Evolutionary conservation across 306 rosid species (phyloP), one percentile per base, ranked within the genome.

Genomic region (Lupinus albus): DNA sequence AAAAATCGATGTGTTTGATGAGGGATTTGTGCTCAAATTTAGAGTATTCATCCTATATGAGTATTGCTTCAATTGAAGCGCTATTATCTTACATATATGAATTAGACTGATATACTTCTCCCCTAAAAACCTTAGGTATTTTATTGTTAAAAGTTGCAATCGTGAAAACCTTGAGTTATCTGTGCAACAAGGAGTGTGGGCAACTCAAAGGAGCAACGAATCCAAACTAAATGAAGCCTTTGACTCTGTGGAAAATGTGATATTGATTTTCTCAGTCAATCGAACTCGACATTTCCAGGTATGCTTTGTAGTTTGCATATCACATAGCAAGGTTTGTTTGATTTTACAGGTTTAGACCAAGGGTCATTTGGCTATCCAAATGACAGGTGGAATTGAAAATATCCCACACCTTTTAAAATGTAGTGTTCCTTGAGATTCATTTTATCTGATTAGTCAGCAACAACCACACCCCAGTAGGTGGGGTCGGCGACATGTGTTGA

Each of bases 111-210:
- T 74, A 64, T 74, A 76, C 76, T 77, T 92, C 65, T 44, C 69
- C 74, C 71, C 72, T 28, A 77, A 81, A 70, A 82, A 81, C 71
- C 66, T 55, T 85, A 94, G 99, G 97, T 94, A 94, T 83, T 94
- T 94, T 80, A 94, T 94, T 85, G 99, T 94, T 83, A 94, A 94
- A 83, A 94, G 99, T 82, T 94, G 99, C 96, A 94, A 94, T 71
- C 95, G 97, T 28, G 99, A 94, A 86, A 94, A 94, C 84, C 85
- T 94, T 96, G 99, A 94, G 85, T 83, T 94, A 68, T 94, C 97
- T 70, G 99, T 94, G 44, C 99, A 90, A 85, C 99, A 94, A 94
- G 97, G 97, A 79, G 95, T 94, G 57, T 94, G 99, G 97, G 99
- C 99, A 76, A 94, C 99, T 78, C 99, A 94, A 84, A 88, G 97